phyloP scores from a whole-genome alignment of 495 filamentous ascomycete species.

The Darksidea phi region DNA sequence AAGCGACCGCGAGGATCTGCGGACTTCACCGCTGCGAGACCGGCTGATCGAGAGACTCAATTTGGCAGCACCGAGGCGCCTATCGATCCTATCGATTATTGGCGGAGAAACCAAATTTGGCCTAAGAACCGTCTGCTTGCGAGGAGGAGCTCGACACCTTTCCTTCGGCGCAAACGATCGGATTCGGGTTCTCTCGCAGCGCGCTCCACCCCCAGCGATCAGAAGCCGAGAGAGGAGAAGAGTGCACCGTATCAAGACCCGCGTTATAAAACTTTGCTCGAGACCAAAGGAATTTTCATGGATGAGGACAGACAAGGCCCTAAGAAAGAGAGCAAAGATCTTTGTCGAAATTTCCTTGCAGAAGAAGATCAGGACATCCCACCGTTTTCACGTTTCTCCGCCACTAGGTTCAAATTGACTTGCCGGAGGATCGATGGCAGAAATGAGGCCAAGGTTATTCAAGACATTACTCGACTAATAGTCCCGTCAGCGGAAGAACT shows the following conservation, averaged over 20 bases:
- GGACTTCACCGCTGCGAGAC: too few species aligned
- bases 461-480: conserved; percentile 31
- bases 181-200: conserved; percentile 35
- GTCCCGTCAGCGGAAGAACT: conserved; percentile 33
- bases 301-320: conserved; percentile 10
- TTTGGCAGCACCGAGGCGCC: too few species aligned
- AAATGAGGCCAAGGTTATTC: conserved; percentile 31
- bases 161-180: too few species aligned
- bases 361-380: conserved; percentile 17
- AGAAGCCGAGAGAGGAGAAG: conserved; percentile 45
- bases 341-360: conserved; percentile 27
- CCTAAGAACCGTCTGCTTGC: too few species aligned
- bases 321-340: conserved; percentile 19
- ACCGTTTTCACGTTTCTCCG: conserved; percentile 27
- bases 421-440: conserved; percentile 18
- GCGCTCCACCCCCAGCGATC: conserved; percentile 44
- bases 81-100: too few species aligned
- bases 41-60: too few species aligned
- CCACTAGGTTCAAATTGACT: conserved; percentile 24
- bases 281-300: conserved; percentile 28
- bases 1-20: too few species aligned
- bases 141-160: too few species aligned
- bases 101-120: too few species aligned
- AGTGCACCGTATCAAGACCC: conserved; percentile 45
- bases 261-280: conserved; percentile 28